Conservation (phyloP, 352 stramenopile species). For the Phytophthora melonis region DNA sequence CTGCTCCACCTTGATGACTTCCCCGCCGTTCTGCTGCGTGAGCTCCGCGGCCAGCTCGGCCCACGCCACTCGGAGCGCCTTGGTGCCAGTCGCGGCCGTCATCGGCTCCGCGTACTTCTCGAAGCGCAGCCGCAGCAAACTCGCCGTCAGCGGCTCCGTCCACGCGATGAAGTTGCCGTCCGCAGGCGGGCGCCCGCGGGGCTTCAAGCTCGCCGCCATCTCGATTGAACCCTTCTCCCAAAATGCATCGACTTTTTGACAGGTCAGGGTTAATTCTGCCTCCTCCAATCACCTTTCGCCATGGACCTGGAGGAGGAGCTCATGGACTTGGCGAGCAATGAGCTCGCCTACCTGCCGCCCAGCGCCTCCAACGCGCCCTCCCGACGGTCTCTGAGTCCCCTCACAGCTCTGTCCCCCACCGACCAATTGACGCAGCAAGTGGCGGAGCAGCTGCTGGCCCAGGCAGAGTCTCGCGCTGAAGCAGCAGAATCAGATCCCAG, state of each 20-base stretch:
- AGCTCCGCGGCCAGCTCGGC: slow-evolving; percentile 12
- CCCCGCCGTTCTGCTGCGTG: slow-evolving; percentile 17
- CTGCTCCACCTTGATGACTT: slow-evolving; percentile 23
- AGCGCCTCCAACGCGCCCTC: neutral
- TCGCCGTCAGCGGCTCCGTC: slow-evolving; percentile 23
- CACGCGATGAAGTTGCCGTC: slow-evolving; percentile 34
- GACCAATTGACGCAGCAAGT: slow-evolving; percentile 25
- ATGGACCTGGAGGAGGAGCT: slow-evolving; percentile 67
- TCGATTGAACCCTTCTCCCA: too few relatives aligned
- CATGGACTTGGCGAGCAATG: slow-evolving; percentile 71
- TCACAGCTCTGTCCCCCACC: neutral
- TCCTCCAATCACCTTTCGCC: neutral
- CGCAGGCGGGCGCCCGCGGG: slow-evolving; percentile 27
- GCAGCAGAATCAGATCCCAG: neutral
- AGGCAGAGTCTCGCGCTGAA: slow-evolving; percentile 20
- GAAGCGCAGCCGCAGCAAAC: slow-evolving; percentile 30
- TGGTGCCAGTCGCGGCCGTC: slow-evolving; percentile 23
- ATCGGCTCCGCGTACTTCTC: slow-evolving; percentile 27
- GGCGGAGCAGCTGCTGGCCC: slow-evolving; percentile 16
- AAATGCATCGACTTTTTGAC: too few relatives aligned
- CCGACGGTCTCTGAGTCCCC: neutral
- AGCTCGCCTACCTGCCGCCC: slow-evolving; percentile 60
- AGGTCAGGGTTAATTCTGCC: too few relatives aligned
- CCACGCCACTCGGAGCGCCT: slow-evolving; percentile 29
- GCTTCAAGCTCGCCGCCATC: slow-evolving; percentile 2